phyloP scores from a whole-genome alignment of 2,329 filamentous ascomycete genomes.

The Rhynchosporium agropyri region DNA sequence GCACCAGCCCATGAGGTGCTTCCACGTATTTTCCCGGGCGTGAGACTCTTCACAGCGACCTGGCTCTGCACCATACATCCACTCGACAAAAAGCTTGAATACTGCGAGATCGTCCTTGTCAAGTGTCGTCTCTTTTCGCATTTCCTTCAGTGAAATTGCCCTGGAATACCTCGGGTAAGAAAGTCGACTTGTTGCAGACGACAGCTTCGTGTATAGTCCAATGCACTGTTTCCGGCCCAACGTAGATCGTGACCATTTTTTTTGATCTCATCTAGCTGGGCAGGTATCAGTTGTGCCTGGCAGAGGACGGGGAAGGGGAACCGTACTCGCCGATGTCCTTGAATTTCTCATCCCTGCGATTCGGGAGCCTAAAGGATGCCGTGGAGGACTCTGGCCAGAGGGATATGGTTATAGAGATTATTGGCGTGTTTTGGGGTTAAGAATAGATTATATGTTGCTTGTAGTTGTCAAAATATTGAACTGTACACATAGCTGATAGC shows the following conservation, averaged over 20 bases:
- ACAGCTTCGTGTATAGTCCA: conserved; percentile 22
- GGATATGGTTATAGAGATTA: no score
- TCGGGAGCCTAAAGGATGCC: background rate
- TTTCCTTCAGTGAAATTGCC: conserved; percentile 19
- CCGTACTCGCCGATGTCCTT: background rate
- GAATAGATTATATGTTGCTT: no score
- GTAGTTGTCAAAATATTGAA: no score
- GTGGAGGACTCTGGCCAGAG: no score
- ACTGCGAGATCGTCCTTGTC: conserved; percentile 19
- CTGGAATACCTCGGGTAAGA: conserved; percentile 21
- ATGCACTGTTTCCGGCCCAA: conserved; percentile 4
- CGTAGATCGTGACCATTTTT: conserved; percentile 19
- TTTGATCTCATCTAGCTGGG: background rate
- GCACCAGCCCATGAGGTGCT: background rate
- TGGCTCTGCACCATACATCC: background rate
- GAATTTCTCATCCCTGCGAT: background rate
- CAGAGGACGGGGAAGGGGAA: background rate
- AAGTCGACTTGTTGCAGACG: conserved; percentile 20
- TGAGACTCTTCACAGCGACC: background rate
- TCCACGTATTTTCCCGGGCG: background rate
- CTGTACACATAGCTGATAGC: no score
- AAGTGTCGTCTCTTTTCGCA: conserved; percentile 9
- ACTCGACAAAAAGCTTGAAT: conserved; percentile 15
- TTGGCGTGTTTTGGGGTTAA: no score
- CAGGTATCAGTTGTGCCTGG: background rate